Evolutionary conservation across 768 basidiomycete species (phyloP), one percentile per base, ranked within the genome.

Genomic region (Trichaptum fuscoviolaceum): DNA sequence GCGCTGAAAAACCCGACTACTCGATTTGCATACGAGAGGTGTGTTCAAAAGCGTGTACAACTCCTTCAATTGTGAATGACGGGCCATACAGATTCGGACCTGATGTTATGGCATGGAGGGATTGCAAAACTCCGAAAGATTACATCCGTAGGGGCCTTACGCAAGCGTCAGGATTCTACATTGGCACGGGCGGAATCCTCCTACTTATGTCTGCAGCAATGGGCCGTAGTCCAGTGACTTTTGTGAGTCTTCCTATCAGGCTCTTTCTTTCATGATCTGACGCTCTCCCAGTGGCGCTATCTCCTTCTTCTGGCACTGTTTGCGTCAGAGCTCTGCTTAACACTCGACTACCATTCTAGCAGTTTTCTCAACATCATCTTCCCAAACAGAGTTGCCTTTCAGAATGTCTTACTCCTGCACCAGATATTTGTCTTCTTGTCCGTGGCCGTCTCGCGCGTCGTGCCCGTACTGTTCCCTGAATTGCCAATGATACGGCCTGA

Each of bases 21-120:
- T 59, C 77, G 93, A 62, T 95, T 93, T 78, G 93, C 92, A 0
- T 95, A 95, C 74, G 93, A 95, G 72, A 83, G 92, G 89, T 91
- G 70, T 64, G 84, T 73, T 12, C 2, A 52, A 6, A 4, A 0
- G 18, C 42, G 9, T 23, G 59, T 3, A 61, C 0, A 57, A 62
- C 26, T 26, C 23, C 35, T 65, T 52, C 62, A 42, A 58, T 66
- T 59, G 67, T 36, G 4, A 9, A 42, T 35, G 24, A 57, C 59
- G 26, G 9, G 10, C 15, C 26, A 9, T 20, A 35, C 70, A 93
- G 92, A 68, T 95, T 95, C 71, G 93, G 93, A 0, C 87, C 91
- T 12, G 86, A 86, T 35, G 90, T 88, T 4, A 69, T 91, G 26
- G 72, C 66, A 1, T 95, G 92, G 91, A 82, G 79, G 23, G 80